Conservation (phyloP, 176 grass and related monocot species). For the Avena insularis region DNA sequence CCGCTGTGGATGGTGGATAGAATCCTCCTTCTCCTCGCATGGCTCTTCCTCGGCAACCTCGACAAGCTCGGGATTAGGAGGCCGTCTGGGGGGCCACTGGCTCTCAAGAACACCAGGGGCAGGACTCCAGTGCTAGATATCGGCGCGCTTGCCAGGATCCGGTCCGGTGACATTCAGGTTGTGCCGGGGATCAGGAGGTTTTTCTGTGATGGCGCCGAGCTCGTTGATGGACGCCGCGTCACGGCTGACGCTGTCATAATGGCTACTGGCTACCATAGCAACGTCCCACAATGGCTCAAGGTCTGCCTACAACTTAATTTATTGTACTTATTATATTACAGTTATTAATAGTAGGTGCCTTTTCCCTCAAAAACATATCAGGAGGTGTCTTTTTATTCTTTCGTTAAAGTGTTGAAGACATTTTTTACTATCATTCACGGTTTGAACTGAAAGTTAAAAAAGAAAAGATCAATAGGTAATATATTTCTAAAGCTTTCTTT, state of each 20-base stretch:
- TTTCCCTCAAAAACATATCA: too few relatives aligned
- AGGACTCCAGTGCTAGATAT: constrained; percentile 67
- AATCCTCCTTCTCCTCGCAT: constrained; percentile 57
- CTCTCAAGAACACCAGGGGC: constrained; percentile 65
- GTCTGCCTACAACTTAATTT: constrained; percentile 7
- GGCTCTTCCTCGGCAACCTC: constrained; percentile 59
- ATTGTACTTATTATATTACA: too few relatives aligned
- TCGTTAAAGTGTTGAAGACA: too few relatives aligned
- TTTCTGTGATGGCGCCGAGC: constrained; percentile 22
- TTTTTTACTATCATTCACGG: too few relatives aligned
- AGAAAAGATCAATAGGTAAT: not conserved
- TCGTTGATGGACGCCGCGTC: constrained; percentile 52
- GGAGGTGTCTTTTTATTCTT: too few relatives aligned
- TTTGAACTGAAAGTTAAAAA: not conserved
- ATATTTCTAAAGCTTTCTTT: not conserved
- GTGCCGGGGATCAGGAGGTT: constrained; percentile 56
- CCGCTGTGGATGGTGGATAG: constrained; percentile 59
- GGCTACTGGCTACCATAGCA: constrained; percentile 78
- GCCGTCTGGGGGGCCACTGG: constrained; percentile 46
- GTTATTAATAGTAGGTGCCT: too few relatives aligned
- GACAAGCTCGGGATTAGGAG: constrained; percentile 47
- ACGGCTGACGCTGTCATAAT: constrained; percentile 59
- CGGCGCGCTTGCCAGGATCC: constrained; percentile 60
- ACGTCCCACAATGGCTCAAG: constrained; percentile 67
- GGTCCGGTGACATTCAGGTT: constrained; percentile 57